Evolutionary conservation across 2,329 filamentous ascomycete species (phyloP), one percentile per base, ranked within the genome.

Genomic region (Arthrobotrys entomopaga): DNA sequence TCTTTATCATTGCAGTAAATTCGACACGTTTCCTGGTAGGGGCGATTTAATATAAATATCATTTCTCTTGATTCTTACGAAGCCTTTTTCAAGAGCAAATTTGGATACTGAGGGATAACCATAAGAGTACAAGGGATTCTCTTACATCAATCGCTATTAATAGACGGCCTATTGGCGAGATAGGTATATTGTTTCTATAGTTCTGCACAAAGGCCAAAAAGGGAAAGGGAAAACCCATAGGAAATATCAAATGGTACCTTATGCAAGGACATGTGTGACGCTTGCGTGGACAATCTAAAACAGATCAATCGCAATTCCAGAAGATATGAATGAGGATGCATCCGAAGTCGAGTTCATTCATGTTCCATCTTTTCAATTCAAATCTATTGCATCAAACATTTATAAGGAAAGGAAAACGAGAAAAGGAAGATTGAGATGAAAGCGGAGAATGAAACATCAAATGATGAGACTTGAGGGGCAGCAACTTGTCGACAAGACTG

Each of bases 401-500:
- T 53, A 49, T 48, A 34, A 52, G 58, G 52, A 29, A 40, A 64
- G 52, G 43, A 48, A 56, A 72, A 16, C n/a, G 46, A 60, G 54
- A 38, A 58, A 50, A 50, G 22, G 58, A 52, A 50, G 56, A 53
- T 46, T 50, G 20, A 65, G 48, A 43, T 48, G 43, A 57, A 58
- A 40, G 52, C 63, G 57, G 29, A 52, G 65, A 57, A 72, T 52
- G n/a, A 34, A 53, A 60, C 29, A 58, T 59, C 38, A 58, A 59
- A 58, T 40, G 56, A 58, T 58, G 61, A 50, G 58, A 38, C 49
- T 29, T 24, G 67, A 65, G 67, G 16, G 53, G 46, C 42, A 74
- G 63, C 70, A 74, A 74, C 57, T 74, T 74, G 63, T 74, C 70
- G 70, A 74, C 59, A 64, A 67, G 57, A 67, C 70, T 67, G 29